Percentiles rank a stretch among this genome's conserved stretches.
Conservation (phyloP, 225 moss, liverwort and hornwort species). For the Neckera pumila region DNA sequence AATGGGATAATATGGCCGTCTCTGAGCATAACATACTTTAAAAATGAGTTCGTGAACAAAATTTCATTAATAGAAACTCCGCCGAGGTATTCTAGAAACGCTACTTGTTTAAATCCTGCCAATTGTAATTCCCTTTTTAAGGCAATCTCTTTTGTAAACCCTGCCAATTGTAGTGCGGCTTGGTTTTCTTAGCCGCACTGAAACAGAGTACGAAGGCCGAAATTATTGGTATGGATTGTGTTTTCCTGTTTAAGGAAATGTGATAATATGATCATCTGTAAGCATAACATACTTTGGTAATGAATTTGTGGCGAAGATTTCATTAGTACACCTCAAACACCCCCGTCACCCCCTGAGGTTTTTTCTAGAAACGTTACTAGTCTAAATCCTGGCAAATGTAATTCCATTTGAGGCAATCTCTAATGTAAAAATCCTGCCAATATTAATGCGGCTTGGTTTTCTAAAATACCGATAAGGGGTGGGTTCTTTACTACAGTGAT, state of each 20-base stretch:
- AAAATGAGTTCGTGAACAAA: background rate
- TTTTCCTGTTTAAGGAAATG: background rate
- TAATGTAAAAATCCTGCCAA: background rate
- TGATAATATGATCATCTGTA: background rate
- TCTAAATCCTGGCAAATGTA: background rate
- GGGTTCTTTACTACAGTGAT: background rate
- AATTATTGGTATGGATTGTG: slow-evolving; percentile 29
- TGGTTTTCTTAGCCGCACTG: background rate
- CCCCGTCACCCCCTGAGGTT: too few species aligned
- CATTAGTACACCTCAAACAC: background rate
- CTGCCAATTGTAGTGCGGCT: background rate
- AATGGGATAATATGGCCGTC: background rate
- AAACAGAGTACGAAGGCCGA: slow-evolving; percentile 44
- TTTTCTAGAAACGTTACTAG: background rate
- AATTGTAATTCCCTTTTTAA: background rate
- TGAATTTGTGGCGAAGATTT: background rate
- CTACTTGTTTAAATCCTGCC: background rate
- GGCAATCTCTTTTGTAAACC: background rate
- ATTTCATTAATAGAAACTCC: background rate
- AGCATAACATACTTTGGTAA: background rate
- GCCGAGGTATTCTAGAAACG: background rate
- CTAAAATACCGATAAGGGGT: background rate
- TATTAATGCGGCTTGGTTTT: background rate
- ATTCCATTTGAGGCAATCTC: background rate
- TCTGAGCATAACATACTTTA: background rate